phyloP scores from a whole-genome alignment of 2,329 filamentous ascomycete genomes.

The Penicillium nordicum region DNA sequence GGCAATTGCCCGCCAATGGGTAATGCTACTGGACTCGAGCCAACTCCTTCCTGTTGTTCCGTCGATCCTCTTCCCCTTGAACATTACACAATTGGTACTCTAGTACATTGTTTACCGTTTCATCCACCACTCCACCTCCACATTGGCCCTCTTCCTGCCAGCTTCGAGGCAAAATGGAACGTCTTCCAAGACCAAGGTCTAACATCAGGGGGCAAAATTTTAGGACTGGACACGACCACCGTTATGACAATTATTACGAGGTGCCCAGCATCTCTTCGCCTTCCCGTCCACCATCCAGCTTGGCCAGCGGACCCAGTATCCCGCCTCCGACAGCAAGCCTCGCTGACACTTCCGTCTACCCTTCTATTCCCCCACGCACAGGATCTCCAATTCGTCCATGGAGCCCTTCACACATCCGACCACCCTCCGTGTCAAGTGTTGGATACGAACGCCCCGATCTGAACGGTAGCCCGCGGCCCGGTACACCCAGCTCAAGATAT shows the following conservation, averaged over 20 bases:
- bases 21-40: background rate
- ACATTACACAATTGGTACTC: slow-evolving; percentile 8
- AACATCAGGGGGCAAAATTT: slow-evolving; percentile 16
- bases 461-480: slow-evolving; percentile 84
- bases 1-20: slow-evolving; percentile 4
- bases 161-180: slow-evolving; percentile 14
- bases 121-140: background rate
- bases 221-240: slow-evolving; percentile 17
- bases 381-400: slow-evolving; percentile 50
- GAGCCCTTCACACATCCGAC: slow-evolving; percentile 66
- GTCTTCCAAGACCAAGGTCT: slow-evolving; percentile 19
- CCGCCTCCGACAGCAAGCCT: slow-evolving; percentile 37
- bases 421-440: slow-evolving; percentile 58
- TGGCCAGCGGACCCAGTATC: slow-evolving; percentile 42
- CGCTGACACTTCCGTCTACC: slow-evolving; percentile 37
- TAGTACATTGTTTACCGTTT: slow-evolving; percentile 3
- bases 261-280: slow-evolving; percentile 27
- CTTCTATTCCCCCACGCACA: slow-evolving; percentile 33
- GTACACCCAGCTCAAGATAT: slow-evolving; percentile 85
- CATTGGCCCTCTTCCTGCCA: background rate
- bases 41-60: background rate
- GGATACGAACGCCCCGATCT: slow-evolving; percentile 84
- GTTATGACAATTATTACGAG: slow-evolving; percentile 28
- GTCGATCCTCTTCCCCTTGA: slow-evolving; percentile 4
- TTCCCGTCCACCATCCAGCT: slow-evolving; percentile 43